Evolutionary conservation across 768 basidiomycete genomes (phyloP), one percentile per base, ranked within the genome.

Genomic region (Suillus hirtellus): DNA sequence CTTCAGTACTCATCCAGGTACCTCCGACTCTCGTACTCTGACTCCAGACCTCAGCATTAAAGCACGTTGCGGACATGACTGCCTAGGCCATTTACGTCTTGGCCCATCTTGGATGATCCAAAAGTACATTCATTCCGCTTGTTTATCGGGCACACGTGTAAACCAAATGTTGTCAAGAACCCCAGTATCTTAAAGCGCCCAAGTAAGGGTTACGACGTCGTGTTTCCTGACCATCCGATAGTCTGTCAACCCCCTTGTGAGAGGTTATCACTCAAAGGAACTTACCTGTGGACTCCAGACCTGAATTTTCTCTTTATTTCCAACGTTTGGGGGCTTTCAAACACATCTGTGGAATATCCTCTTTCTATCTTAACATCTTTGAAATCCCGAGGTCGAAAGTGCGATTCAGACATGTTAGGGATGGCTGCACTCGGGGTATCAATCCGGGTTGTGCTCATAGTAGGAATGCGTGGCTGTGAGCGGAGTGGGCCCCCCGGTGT

Each of bases 241-340:
- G 35, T 35, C 7, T 53, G 10, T 34, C 19, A 53, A 35, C 52
- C 19, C 52, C 11, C 19, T 15, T 19, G 52, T 19, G 35, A 34
- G 52, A n/a, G 19, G 4, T 11, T 3, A 34, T 34, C 19, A 19
- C 34, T 35, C 34, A 4, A n/a, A 53, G 52, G 19, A n/a, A 35
- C 52, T 34, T n/a, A 34, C 52, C 52, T 53, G 19, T 53, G 52
- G 19, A 35, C 34, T 53, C 52, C 52, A 35, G 19, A 53, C 35
- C 34, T 35, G 34, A 53, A 53, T 34, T n/a, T 53, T 34, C 34
- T n/a, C 34, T 53, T 31, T 12, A 53, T 53, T 53, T 53, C 19
- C 10, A 3, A n/a, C n/a, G 19, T 35, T 53, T 12, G 19, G n/a
- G 52, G 52, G 11, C 19, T n/a, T 35, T 35, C 34, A 37, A n/a